These are phyloP conservation scores for Alternaria sp. DNA, from an alignment of 2,329 filamentous ascomycete species.

Conservation along the genomic window DNA sequence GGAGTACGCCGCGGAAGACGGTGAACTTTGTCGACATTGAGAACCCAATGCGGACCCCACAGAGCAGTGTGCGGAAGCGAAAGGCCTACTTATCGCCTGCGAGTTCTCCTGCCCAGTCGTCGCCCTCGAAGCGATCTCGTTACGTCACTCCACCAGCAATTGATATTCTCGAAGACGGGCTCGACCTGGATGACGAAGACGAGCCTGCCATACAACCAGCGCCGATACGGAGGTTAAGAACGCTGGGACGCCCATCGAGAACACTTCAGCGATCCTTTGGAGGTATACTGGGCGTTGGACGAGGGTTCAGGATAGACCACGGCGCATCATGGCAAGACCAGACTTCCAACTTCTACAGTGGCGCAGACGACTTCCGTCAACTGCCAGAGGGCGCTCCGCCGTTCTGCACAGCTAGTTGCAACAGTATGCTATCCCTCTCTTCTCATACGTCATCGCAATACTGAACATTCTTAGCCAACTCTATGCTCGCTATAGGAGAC, in stretches of 20 bases:
- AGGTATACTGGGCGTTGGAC: conserved; percentile 51
- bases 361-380: conserved; percentile 62
- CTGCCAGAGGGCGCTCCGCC: conserved; percentile 64
- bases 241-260: conserved; percentile 47
- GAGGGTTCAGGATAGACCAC: conserved; percentile 54
- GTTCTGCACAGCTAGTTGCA: conserved; percentile 72
- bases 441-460: conserved; percentile 3
- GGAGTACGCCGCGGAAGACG: conserved; percentile 49
- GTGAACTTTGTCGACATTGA: conserved; percentile 52
- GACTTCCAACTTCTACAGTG: conserved; percentile 67
- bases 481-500: conserved; percentile 73
- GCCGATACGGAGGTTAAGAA: conserved; percentile 52
- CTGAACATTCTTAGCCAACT: conserved; percentile 62
- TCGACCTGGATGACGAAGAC: conserved; percentile 35
- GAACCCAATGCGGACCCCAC: conserved; percentile 43
- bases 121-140: conserved; percentile 52
- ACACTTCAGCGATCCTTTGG: conserved; percentile 59
- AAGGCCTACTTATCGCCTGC: conserved; percentile 53
- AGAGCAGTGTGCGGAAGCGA: conserved; percentile 47
- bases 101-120: conserved; percentile 53
- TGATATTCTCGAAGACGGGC: conserved; percentile 45
- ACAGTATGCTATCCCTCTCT: conserved; percentile 60
- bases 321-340: conserved; percentile 66
- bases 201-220: conserved; percentile 34
- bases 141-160: conserved; percentile 41